Conservation (phyloP, 495 filamentous ascomycete species). For the Cairneyella variabilis region DNA sequence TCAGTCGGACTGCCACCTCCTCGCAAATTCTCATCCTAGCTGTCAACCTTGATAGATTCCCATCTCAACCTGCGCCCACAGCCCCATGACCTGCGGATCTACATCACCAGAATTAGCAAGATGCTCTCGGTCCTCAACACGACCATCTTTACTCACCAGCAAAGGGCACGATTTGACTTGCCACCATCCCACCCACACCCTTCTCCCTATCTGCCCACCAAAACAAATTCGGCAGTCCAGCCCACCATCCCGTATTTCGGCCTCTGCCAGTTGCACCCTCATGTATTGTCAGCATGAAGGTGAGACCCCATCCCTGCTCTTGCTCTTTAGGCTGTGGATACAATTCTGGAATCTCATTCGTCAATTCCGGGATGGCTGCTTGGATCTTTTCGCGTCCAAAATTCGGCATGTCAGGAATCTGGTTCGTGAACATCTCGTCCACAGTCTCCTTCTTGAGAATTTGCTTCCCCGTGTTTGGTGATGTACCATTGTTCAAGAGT, state of each 20-base stretch:
- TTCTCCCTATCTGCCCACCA: constrained; percentile 60
- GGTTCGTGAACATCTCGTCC: constrained; percentile 57
- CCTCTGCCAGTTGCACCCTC: constrained; percentile 46
- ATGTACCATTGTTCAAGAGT: constrained; percentile 47
- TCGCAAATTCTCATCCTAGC: too few relatives aligned
- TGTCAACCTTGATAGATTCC: constrained; percentile 29
- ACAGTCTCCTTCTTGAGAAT: constrained; percentile 50
- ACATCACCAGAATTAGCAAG: too few relatives aligned
- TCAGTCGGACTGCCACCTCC: too few relatives aligned
- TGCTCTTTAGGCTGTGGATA: constrained; percentile 47
- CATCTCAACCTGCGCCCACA: constrained; percentile 38
- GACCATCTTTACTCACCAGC: constrained; percentile 12
- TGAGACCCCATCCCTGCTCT: constrained; percentile 58
- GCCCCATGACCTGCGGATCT: constrained; percentile 35
- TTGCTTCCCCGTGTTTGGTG: constrained; percentile 39
- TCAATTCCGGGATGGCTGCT: constrained; percentile 48
- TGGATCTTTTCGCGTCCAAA: constrained; percentile 41
- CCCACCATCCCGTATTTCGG: constrained; percentile 47
- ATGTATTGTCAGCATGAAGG: constrained; percentile 45
- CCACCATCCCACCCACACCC: constrained; percentile 55
- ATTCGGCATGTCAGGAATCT: constrained; percentile 51
- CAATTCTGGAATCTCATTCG: constrained; percentile 39
- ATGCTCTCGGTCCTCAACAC: not conserved
- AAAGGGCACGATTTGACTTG: constrained; percentile 57
- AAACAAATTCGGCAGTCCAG: constrained; percentile 56